Base-by-base conservation (phyloP, 2,329 filamentous ascomycete genomes). In the Penicillium sp. region DNA sequence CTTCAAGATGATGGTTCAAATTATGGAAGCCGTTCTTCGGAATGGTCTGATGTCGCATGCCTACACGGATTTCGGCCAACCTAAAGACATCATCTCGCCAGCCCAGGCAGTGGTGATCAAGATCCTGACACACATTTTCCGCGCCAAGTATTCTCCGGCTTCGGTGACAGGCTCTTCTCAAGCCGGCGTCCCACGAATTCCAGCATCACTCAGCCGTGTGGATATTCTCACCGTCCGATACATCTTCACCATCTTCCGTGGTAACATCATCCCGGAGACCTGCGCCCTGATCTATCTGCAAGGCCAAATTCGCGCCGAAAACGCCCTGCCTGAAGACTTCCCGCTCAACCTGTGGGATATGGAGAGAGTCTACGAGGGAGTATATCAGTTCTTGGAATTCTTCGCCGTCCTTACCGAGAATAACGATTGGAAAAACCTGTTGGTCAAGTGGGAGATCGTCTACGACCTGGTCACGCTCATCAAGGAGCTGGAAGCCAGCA, bases 331-430 rank as follows among this genome's bases (percentile, higher is more conserved):
- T 0, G 85, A 89, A 55, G 92, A 96, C 64, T 97, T 96, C 63
- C 92, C 92, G 0, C 85, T 96, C 1, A 95, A 97, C 63, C 82
- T 91, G 42, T 97, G 92, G 92, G 92, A 97, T 64, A 95, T 97
- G 88, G 92, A 97, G 69, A 85, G 92, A 13, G 92, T 95, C 52
- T 96, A 95, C 69, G 92, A 97, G 65, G 92, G 92, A 0, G 84
- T 97, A 1, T 90, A 92, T 46, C 92, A 96, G 70, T 96, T 95
- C 66, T 83, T 97, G 1, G 92, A 96, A 63, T 95, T 97, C 68
- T 88, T 96, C 48, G 90, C 88, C 14, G 92, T 94, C 0, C 83
- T 96, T 25, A 91, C 90, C 0, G 92, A 96, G 65, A 88, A 92
- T 63, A 81, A 86, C 39, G 87, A 90, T 45, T 90, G 90, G 77